A percentile compares a stretch with the other conserved stretches of the same genome.
phyloP scores from a whole-genome alignment of 352 stramenopile species.

The Pseudoperonospora humuli region DNA sequence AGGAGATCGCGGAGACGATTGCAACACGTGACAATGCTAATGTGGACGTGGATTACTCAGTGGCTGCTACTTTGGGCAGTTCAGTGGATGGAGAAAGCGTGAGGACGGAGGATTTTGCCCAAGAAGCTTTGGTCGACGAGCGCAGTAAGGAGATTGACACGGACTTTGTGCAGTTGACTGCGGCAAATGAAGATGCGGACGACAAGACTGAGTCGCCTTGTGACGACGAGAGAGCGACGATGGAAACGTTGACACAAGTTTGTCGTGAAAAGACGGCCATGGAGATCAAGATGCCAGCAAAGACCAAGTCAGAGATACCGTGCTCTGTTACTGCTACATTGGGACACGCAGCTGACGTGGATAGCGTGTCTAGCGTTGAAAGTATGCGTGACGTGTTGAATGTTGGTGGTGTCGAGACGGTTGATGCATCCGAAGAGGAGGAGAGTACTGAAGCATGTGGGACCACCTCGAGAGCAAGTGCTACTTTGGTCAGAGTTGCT shows the following conservation, averaged over 20 bases:
- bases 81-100: constrained; percentile 21
- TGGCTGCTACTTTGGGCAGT: constrained; percentile 18
- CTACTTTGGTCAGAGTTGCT: not conserved
- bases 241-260: not conserved
- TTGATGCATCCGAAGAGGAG: not conserved
- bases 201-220: not conserved
- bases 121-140: constrained; percentile 8
- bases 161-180: constrained; percentile 18
- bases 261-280: not conserved
- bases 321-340: constrained; percentile 11
- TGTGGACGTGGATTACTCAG: constrained; percentile 13
- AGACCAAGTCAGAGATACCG: constrained; percentile 4
- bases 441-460: not conserved
- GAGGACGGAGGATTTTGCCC: constrained; percentile 16
- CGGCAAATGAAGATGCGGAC: not conserved
- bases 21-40: not conserved
- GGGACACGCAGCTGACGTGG: constrained; percentile 9
- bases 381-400: constrained; percentile 8
- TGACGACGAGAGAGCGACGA: not conserved
- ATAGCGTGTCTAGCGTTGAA: constrained; percentile 12
- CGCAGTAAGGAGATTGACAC: constrained; percentile 11
- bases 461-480: not conserved
- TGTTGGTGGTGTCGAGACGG: not conserved
- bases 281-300: not conserved
- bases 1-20: constrained; percentile 4